Percentiles rank a stretch among this genome's conserved stretches.
phyloP scores from a whole-genome alignment of 148 eudicot species.

The Salicornia ramosissima region DNA sequence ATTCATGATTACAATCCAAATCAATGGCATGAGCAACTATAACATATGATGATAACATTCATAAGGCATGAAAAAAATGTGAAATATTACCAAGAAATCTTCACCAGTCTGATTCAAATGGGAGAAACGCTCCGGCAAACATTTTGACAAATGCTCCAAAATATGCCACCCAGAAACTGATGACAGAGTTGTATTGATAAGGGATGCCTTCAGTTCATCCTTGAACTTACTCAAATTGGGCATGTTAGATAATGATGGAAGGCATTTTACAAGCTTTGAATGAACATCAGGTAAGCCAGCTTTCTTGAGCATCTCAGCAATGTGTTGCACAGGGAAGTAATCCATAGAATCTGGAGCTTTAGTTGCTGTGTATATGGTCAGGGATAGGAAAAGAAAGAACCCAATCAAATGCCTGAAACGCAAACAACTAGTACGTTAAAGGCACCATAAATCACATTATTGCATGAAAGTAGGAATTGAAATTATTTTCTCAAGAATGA shows the following conservation, averaged over 20 bases:
- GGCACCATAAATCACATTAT: neutral
- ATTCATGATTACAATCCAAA: neutral
- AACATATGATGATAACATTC: neutral
- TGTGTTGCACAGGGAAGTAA: constrained; percentile 38
- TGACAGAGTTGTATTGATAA: constrained; percentile 39
- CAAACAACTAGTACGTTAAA: constrained; percentile 5
- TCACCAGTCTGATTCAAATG: constrained; percentile 45
- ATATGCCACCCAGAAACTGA: constrained; percentile 68
- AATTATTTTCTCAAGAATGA: too few species aligned
- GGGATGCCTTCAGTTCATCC: constrained; percentile 53
- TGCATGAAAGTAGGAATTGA: too few species aligned
- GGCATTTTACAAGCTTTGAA: constrained; percentile 49
- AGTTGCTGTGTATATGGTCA: constrained; percentile 81
- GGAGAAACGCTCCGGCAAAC: constrained; percentile 58
- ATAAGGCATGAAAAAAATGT: neutral
- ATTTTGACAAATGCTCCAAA: constrained; percentile 57
- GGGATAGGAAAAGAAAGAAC: constrained; percentile 73
- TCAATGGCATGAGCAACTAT: neutral
- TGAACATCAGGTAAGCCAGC: constrained; percentile 65
- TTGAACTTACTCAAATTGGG: constrained; percentile 55
- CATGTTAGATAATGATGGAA: constrained; percentile 68
- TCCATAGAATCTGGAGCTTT: constrained; percentile 65
- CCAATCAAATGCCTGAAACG: constrained; percentile 91
- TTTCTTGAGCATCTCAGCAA: constrained; percentile 55
- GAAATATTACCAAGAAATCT: constrained; percentile 46